Conservation (phyloP, 169 alveolate species). For the Eimeria maxima region DNA sequence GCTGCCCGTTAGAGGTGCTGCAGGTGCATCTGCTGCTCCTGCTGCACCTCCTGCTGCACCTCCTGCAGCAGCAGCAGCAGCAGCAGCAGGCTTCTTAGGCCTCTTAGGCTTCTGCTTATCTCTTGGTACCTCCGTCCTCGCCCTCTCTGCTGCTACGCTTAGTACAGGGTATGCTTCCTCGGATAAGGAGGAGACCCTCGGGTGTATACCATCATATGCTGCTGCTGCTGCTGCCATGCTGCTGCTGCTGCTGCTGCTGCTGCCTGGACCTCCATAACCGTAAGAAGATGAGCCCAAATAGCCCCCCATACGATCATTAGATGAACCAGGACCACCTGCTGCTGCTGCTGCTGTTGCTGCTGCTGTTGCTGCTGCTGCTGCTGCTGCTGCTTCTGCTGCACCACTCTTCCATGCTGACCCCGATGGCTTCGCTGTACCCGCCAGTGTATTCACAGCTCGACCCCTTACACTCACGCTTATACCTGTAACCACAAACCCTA, state of each 20-base stretch:
- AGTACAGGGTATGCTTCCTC: slow-evolving; percentile 79
- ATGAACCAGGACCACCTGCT: not conserved
- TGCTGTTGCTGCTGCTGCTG: slow-evolving; percentile 50
- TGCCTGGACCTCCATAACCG: not conserved
- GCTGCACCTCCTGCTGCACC: not conserved
- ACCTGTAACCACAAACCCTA: not conserved
- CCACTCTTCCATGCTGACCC: slow-evolving; percentile 81
- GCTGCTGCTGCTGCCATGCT: slow-evolving; percentile 59
- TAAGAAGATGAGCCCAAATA: not conserved
- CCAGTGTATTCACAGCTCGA: slow-evolving; percentile 66
- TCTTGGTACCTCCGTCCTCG: slow-evolving; percentile 33
- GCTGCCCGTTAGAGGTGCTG: not conserved
- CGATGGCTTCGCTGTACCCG: slow-evolving; percentile 71
- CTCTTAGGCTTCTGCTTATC: slow-evolving; percentile 61
- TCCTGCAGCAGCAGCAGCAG: slow-evolving; percentile 38
- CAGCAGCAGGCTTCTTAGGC: slow-evolving; percentile 60
- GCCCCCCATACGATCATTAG: not conserved
- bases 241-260: slow-evolving; percentile 58
- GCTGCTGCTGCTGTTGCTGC: slow-evolving; percentile 31
- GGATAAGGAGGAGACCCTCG: not conserved
- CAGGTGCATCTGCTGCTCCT: not conserved
- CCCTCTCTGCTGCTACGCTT: slow-evolving; percentile 68
- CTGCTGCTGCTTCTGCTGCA: slow-evolving; percentile 42
- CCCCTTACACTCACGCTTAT: slow-evolving; percentile 82
- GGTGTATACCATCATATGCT: too few relatives aligned